Base-by-base conservation (phyloP, 441 rosid genomes). In the Populus trichocarpa region DNA sequence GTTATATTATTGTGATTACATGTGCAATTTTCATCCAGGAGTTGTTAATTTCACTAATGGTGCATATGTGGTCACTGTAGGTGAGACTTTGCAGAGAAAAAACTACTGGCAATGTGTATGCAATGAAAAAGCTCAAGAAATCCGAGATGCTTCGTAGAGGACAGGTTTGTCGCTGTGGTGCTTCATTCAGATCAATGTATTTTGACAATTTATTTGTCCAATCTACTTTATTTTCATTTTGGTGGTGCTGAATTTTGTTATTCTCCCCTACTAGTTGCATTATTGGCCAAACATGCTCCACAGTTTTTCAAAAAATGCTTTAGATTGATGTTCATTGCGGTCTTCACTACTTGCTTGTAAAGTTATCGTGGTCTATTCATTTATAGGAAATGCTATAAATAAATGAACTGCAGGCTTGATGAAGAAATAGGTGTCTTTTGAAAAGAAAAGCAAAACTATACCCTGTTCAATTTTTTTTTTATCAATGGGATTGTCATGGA, bases 131-230 rank as follows among this genome's bases (percentile, higher is more conserved):
- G 79, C 95, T 92, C 75, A 91, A 90, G 85, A 93, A 93, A 83
- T 90, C 97, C 1, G 96, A 93, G 88, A 93, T 93, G 97, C 97
- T 93, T 82, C 96, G 96, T 35, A 87, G 97, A 84, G 97, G 97
- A 81, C 97, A 93, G 89, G 96, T 90, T 53, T 53, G 61, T 53
- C 8, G 61, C 61, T 53, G 61, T 53, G 61, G 61, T 53, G 61
- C 61, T 16, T 53, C n/a, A 16, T 53, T 53, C 22, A 53, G n/a
- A 53, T 53, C 61, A 53, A 53, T 53, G 61, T 42, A 42, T 42
- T 42, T 42, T 42, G 50, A 42, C 50, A 42, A 42, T 42, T 11
- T 42, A 42, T 42, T 42, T 42, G 16, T 42, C 14, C 50, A 42
- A 28, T 79, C 64, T 42, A 69, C 67, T 36, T 50, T 70, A 40